Evolutionary conservation across 2,329 filamentous ascomycete genomes (phyloP).

Genomic region (Orbilia oligospora): DNA sequence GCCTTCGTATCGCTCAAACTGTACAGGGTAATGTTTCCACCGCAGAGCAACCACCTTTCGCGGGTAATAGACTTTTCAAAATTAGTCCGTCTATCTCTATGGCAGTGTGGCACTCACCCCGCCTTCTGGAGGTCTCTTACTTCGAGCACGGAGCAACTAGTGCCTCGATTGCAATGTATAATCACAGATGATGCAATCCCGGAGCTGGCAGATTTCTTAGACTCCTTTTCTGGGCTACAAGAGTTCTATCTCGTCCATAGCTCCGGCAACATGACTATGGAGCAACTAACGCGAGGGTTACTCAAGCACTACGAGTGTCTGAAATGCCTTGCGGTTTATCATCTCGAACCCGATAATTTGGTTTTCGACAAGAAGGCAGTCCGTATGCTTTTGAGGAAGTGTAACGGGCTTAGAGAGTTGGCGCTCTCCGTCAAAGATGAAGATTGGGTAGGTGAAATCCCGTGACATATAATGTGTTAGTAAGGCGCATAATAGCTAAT

Average conservation of each 20-base stretch:
- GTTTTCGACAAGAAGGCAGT: constrained; percentile 59
- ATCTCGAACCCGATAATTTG: constrained; percentile 51
- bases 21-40: constrained; percentile 60
- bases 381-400: constrained; percentile 47
- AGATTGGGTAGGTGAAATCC: constrained; percentile 47
- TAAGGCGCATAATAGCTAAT: constrained; percentile 8
- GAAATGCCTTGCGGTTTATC: constrained; percentile 60
- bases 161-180: constrained; percentile 57
- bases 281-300: constrained; percentile 51
- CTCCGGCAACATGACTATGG: constrained; percentile 60
- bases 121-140: constrained; percentile 59
- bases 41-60: constrained; percentile 59
- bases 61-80: constrained; percentile 59
- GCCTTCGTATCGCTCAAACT: constrained; percentile 59
- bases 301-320: constrained; percentile 59
- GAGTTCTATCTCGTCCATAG: constrained; percentile 60
- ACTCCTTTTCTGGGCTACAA: constrained; percentile 56
- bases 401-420: constrained; percentile 49
- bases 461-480: background rate
- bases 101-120: constrained; percentile 59
- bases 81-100: constrained; percentile 54
- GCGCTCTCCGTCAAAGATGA: constrained; percentile 59
- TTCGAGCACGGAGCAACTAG: constrained; percentile 52
- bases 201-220: constrained; percentile 58
- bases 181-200: constrained; percentile 61